Base-by-base conservation (phyloP, 78 protist species). In the Diacronema lutheri region DNA sequence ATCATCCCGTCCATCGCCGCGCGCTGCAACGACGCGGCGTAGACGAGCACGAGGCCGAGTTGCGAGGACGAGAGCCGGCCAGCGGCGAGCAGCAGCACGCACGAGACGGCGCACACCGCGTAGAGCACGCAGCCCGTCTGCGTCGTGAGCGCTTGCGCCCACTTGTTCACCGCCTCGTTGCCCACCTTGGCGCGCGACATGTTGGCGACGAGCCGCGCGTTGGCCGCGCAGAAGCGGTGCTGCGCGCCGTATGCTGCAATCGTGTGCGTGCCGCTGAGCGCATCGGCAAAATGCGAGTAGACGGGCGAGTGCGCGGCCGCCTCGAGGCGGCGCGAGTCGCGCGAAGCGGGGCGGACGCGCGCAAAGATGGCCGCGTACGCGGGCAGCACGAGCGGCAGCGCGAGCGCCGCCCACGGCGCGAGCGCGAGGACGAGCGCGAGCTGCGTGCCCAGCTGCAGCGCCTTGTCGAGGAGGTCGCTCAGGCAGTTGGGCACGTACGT, bases 1-100 rank as follows among this genome's bases (percentile, higher is more conserved):
- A 57, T 68, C 72, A 84, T 65, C n/a, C 13, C 7, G 44, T 84
- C 80, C 87, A 84, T 84, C 81, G 33, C 26, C 26, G 87, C 71
- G 31, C 87, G 87, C 56, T 84, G 87, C 71, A 84, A 81, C 73
- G 50, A 14, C 20, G 25, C 66, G n/a, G 87, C 87, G 57, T 84
- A 69, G 38, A 84, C 81, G 7, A 84, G 80, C 64, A 84, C 87
- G 6, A 84, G 87, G 21, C 87, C 86, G 58, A 81, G 61, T 57
- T 82, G n/a, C 37, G 83, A 9, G 29, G 62, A 6, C 26, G 1
- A 50, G 44, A 77, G 21, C 66, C 4, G 33, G 10, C 1, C 33
- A 1, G 29, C 50, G 16, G 50, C 3, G 9, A 26, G 20, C 9
- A 72, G 78, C 78, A 72, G 44, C 50, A 72, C 78, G 56, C 78